Conservation (phyloP, 2,329 filamentous ascomycete species). For the Moelleriella libera region DNA sequence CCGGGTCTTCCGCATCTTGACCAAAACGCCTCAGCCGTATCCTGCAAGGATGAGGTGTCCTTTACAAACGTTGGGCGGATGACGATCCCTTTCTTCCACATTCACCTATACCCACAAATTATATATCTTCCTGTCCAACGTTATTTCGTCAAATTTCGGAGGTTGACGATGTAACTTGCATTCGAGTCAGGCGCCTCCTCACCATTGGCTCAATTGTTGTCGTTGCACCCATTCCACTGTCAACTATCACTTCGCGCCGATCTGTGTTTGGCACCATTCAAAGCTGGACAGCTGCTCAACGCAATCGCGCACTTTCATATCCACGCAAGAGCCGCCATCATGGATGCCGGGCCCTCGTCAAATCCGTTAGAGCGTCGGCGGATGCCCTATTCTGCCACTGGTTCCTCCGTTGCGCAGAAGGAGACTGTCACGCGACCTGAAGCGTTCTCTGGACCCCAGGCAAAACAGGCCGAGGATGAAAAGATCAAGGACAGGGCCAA, state of each 20-base stretch:
- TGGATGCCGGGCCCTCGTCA: conserved; percentile 14
- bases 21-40: conserved; percentile 1
- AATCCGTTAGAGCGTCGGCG: conserved; percentile 4
- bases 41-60: conserved; percentile 16
- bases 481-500: conserved; percentile 5
- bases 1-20: not conserved
- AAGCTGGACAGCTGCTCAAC: no score
- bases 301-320: not conserved
- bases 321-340: conserved; percentile 1
- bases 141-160: not conserved
- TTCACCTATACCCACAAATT: conserved; percentile 7
- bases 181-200: not conserved
- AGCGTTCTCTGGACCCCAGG: not conserved
- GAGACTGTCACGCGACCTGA: not conserved
- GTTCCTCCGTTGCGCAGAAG: not conserved
- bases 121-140: not conserved
- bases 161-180: conserved; percentile 2
- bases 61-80: conserved; percentile 10
- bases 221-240: not conserved
- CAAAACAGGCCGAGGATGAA: conserved; percentile 1
- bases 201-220: conserved; percentile 1
- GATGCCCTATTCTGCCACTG: conserved; percentile 1
- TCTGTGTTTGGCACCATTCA: no score
- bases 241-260: not conserved
- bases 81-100: conserved; percentile 5